Evolutionary conservation across 2,329 filamentous ascomycete genomes (phyloP), one percentile per base, ranked within the genome.

Genomic region (Zymoseptoria brevis): DNA sequence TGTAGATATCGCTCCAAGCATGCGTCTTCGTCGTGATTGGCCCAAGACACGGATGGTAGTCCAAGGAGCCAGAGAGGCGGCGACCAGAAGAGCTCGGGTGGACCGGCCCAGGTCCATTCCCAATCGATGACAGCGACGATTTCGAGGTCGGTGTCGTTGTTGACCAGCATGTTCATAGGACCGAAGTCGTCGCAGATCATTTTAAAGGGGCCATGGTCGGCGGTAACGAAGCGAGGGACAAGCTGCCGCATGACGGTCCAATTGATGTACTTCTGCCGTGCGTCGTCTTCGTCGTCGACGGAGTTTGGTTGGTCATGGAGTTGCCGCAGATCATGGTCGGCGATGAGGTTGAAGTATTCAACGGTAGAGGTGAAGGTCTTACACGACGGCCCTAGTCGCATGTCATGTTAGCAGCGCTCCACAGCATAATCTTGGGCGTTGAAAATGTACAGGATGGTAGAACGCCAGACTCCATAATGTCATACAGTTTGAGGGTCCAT

Each of bases 221-320:
- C 22, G 29, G 49, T 54, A n/a, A 60, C 58, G 45, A 60, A 56
- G 35, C 54, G 49, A 57, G 58, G 50, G n/a, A 60, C 50, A 26
- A 60, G 54, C 24, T 24, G 24, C 22, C 29, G 19, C 24, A 61
- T 26, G 21, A 56, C 56, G 19, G 50, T 61, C 56, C 56, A 61
- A 50, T 58, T 50, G 21, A 69, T 62, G 54, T 65, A 71, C 53
- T 67, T 67, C 24, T 64, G 53, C 50, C 65, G 58, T 21, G 67
- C 70, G 57, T 71, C 69, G 41, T 65, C 60, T 51, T 50, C 62
- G 55, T 61, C 58, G 30, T 63, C 63, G 29, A 64, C 60, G 19
- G 68, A 65, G 57, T 68, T 70, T 4, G 56, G 64, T 53, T 70
- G 68, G 41, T 64, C 58, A 16, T 57, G 53, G 22, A 71, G 60